Evolutionary conservation across 1,284 basidiomycete species (phyloP), one percentile per base, ranked within the genome.

Genomic region (Ceratobasidium sp.): DNA sequence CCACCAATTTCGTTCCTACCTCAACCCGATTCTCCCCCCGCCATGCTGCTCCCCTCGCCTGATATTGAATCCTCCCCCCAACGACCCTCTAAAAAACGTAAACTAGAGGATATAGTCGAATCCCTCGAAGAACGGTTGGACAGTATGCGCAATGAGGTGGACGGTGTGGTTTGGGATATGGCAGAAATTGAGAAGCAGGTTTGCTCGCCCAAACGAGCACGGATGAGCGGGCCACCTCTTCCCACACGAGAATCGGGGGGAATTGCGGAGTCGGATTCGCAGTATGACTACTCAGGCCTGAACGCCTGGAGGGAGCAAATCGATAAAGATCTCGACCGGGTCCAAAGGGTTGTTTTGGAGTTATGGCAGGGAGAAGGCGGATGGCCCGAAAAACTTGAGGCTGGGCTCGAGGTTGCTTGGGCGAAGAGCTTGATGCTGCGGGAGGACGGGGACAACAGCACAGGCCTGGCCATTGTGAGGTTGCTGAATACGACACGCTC

Each of bases 321-420:
- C 13, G 39, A 27, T 13, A 3, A 24, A 24, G 53, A 69, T 27
- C 13, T 56, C 14, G 66, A 54, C 53, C 13, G 14, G 4, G 6
- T 69, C 3, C 53, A 56, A 53, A 22, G 46, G 6, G 14, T 37
- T 13, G 13, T 69, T 39, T 11, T 16, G 4, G 22, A 9, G 19
- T 37, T 69, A 8, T 69, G 51, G 51, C 19, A 19, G 24, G 53
- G 53, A 9, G 37, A 69, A 53, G 31, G 31, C 19, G 39, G 37
- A 5, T 69, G 66, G 66, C 31, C 53, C 16, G 66, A 69, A 19
- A 24, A 29, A 24, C 13, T 69, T 8, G 66, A 69, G 13, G 13
- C 54, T 27, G 37, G 14, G 53, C 66, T 69, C 31, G 66, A 51
- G 24, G 11, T 22, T 16, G 24, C 24, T 2, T 69, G 66, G 66